Evolutionary conservation across 805 yeast species (phyloP).

Genomic region (Kurtzmaniella cleridarum): DNA sequence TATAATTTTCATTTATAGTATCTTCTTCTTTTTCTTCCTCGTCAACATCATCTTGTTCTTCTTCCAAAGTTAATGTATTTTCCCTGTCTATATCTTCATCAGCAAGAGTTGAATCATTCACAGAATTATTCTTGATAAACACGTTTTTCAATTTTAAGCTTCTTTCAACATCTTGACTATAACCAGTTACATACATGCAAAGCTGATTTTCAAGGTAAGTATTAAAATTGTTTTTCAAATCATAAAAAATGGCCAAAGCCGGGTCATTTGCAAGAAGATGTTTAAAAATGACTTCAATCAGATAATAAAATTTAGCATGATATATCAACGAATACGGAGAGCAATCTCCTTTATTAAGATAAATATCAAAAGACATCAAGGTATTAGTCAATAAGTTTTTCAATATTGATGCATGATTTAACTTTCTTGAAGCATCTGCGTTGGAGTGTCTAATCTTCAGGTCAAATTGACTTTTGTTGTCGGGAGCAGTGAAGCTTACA

Average conservation of each 20-base stretch:
- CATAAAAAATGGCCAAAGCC: conserved; percentile 10
- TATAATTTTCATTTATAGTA: too few relatives aligned
- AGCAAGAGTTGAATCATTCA: neutral
- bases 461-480: conserved; percentile 15
- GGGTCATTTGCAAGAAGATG: conserved; percentile 11
- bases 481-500: conserved; percentile 17
- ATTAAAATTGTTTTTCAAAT: conserved; percentile 19
- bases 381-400: conserved; percentile 25
- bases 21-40: conserved; percentile 1
- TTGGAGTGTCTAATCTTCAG: conserved; percentile 10
- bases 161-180: neutral
- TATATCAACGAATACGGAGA: conserved; percentile 18
- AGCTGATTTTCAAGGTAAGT: conserved; percentile 16
- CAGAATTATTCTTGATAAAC: neutral
- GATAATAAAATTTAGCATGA: conserved; percentile 30
- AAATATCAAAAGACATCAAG: conserved; percentile 25
- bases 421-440: conserved; percentile 14
- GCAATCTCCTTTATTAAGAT: conserved; percentile 7
- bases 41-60: too few relatives aligned
- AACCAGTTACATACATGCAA: neutral
- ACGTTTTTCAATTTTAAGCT: neutral
- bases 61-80: neutral
- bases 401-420: conserved; percentile 19
- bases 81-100: neutral
- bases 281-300: conserved; percentile 20